Evolutionary conservation across 176 grass and related monocot species (phyloP), one percentile per base, ranked within the genome.

Genomic region (Oryza meridionalis): DNA sequence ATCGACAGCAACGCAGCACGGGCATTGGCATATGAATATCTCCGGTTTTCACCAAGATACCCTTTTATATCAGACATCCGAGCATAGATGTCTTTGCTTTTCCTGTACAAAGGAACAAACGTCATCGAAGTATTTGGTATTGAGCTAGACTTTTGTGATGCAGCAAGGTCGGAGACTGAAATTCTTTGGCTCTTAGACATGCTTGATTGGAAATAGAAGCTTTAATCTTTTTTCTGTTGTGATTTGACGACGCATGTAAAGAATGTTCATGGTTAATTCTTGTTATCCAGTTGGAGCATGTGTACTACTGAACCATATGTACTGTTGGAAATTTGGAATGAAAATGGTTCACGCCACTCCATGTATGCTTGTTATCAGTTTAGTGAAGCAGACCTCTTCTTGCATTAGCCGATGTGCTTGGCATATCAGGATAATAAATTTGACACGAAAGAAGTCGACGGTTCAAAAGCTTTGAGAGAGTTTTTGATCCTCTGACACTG

Each of bases 101-200:
- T 95, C 67, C 24, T 90, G 79, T 87, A 73, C 38, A 85, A 86
- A 64, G 85, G 79, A 64, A 49, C 65, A 19, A 77, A 83, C 19
- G 16, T 19, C 40, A 88, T 72, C 44, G 90, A 95, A 72, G 90
- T 95, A 73, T 95, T 95, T 86, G 93, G 88, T 42, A 76, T 95
- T 40, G 93, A 95, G 44, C 87, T 95, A 61, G 93, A 95, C 75
- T 95, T 95, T 78, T 95, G 93, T 74, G 93, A 95, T 5, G 93
- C 90, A 0, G 93, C 90, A n/a, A 85, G 58, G 45, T 84, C 90
- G 2, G 93, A 92, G 67, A 82, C 80, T 31, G 93, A 95, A 84
- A 87, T 92, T 37, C 53, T 95, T 76, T 95, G 93, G 90, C 90
- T 95, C 24, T 76, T 92, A 69, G 90, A 95, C 81, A 90, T 95